Conservation (phyloP, 768 basidiomycete genomes). For the Galerina sulciceps region DNA sequence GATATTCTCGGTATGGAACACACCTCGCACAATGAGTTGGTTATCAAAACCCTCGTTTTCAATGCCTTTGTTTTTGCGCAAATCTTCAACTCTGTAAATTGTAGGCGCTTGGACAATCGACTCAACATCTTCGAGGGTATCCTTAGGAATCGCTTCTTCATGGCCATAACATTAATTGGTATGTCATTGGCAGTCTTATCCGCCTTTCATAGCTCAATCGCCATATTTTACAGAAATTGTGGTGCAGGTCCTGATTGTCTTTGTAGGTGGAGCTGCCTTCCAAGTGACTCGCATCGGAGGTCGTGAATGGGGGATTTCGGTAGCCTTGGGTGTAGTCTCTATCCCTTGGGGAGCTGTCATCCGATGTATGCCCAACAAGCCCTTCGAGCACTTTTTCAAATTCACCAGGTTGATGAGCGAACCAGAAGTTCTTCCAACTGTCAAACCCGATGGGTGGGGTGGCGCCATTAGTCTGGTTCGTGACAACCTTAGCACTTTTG, state of each 20-base stretch:
- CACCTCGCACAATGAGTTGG: slow-evolving; percentile 39
- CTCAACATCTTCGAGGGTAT: slow-evolving; percentile 92
- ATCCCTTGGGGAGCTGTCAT: slow-evolving; percentile 87
- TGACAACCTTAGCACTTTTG: slow-evolving; percentile 85
- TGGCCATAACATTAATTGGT: slow-evolving; percentile 86
- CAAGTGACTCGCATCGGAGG: slow-evolving; percentile 80
- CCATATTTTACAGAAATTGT: slow-evolving; percentile 68
- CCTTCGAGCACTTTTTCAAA: slow-evolving; percentile 65
- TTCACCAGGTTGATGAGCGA: slow-evolving; percentile 62
- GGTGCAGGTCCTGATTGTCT: slow-evolving; percentile 87
- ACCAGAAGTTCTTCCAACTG: slow-evolving; percentile 67
- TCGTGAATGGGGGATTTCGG: slow-evolving; percentile 91
- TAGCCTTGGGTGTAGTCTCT: slow-evolving; percentile 85
- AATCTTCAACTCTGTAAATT: slow-evolving; percentile 95
- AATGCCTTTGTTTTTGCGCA: slow-evolving; percentile 99
- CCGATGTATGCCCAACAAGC: slow-evolving; percentile 79
- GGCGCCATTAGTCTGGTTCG: slow-evolving; percentile 81
- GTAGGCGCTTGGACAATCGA: slow-evolving; percentile 80
- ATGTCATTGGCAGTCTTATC: slow-evolving; percentile 24
- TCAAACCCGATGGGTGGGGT: slow-evolving; percentile 71
- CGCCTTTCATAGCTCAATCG: slow-evolving; percentile 1
- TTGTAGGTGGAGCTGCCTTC: slow-evolving; percentile 91
- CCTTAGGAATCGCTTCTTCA: slow-evolving; percentile 79
- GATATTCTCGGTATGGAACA: slow-evolving; percentile 66
- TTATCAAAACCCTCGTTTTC: slow-evolving; percentile 90